A percentile compares a stretch with the other conserved stretches of the same genome.
Conservation (phyloP, 2,329 filamentous ascomycete genomes). For the Lasiodiplodia gonubiensis region DNA sequence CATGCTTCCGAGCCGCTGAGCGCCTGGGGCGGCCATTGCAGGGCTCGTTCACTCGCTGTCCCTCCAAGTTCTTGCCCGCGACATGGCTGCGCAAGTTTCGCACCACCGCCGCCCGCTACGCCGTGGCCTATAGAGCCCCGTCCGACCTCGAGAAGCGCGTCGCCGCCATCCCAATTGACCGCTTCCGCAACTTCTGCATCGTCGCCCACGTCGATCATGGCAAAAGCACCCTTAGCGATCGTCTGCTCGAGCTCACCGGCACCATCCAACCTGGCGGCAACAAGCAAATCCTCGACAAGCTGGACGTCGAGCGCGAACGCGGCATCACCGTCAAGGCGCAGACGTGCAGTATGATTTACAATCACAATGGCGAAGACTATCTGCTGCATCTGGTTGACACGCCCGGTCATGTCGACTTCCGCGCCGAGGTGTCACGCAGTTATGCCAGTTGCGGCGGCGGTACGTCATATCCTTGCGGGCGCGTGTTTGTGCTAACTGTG, state of each 20-base stretch:
- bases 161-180: slow-evolving; percentile 74
- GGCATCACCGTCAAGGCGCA: slow-evolving; percentile 99
- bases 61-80: slow-evolving; percentile 33
- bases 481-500: slow-evolving; percentile 24
- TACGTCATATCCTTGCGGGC: slow-evolving; percentile 16
- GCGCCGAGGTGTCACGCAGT: slow-evolving; percentile 91
- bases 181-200: slow-evolving; percentile 95
- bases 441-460: slow-evolving; percentile 92
- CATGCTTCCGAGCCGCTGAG: slow-evolving; percentile 54
- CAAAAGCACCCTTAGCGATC: slow-evolving; percentile 93
- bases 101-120: slow-evolving; percentile 39
- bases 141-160: slow-evolving; percentile 69
- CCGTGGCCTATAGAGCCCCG: slow-evolving; percentile 46
- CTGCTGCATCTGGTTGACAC: slow-evolving; percentile 95
- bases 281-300: slow-evolving; percentile 95
- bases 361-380: slow-evolving; percentile 83
- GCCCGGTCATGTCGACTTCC: slow-evolving; percentile 96
- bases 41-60: slow-evolving; percentile 34
- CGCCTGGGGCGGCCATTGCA: slow-evolving; percentile 48
- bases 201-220: slow-evolving; percentile 99
- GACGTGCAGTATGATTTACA: slow-evolving; percentile 97
- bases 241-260: slow-evolving; percentile 89
- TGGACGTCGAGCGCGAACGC: slow-evolving; percentile 93
- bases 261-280: slow-evolving; percentile 86
- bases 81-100: slow-evolving; percentile 34